Evolutionary conservation across 805 yeast species (phyloP).

Genomic region (Naumovozyma castellii): DNA sequence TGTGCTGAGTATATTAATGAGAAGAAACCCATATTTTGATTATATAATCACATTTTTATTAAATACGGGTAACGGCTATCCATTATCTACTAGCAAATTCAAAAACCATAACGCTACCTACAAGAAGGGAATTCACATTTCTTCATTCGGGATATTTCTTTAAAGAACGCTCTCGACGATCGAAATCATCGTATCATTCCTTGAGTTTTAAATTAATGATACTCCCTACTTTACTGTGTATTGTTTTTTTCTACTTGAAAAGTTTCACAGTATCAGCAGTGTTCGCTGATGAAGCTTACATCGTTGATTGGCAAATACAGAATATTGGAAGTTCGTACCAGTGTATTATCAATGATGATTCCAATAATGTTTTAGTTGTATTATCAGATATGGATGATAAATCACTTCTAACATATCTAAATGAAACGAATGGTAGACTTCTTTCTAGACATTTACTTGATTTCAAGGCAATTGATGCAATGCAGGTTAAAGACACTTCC

Average conservation of each 20-base stretch:
- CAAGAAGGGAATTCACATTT: too few species aligned
- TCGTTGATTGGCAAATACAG: constrained; percentile 44
- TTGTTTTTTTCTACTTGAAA: neutral
- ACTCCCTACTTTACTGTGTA: neutral
- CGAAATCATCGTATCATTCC: too few species aligned
- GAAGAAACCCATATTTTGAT: too few species aligned
- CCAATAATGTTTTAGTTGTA: constrained; percentile 17
- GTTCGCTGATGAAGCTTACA: constrained; percentile 44
- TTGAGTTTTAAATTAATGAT: neutral
- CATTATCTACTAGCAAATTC: too few species aligned
- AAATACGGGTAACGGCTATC: too few species aligned
- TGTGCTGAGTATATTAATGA: too few species aligned
- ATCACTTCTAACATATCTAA: constrained; percentile 29
- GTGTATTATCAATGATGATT: constrained; percentile 13
- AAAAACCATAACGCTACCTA: too few species aligned
- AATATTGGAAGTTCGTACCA: constrained; percentile 34
- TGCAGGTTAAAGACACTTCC: constrained; percentile 7
- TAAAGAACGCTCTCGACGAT: too few species aligned
- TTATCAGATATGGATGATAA: constrained; percentile 18
- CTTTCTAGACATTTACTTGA: constrained; percentile 28
- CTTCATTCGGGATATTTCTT: too few species aligned
- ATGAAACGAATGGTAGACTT: constrained; percentile 27
- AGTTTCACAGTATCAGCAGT: constrained; percentile 20
- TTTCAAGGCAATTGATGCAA: constrained; percentile 10
- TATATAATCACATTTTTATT: too few species aligned